These are phyloP conservation scores for Pseudocercospora musae DNA, from an alignment of 2,329 filamentous ascomycete genomes.

Conservation along the genomic window DNA sequence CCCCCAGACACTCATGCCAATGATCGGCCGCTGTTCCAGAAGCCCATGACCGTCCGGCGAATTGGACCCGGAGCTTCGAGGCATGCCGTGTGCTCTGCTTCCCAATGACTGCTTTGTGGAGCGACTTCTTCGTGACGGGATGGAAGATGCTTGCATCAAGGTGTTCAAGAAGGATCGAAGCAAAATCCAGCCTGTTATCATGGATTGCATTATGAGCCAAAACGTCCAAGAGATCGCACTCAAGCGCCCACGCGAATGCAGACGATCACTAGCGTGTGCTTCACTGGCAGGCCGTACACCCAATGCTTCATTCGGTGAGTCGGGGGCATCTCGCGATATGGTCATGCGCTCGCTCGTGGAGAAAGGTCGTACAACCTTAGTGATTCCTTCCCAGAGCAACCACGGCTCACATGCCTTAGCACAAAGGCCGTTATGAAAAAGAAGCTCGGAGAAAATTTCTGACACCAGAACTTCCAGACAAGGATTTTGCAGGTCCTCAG, in stretches of 20 bases:
- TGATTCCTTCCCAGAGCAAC: slow-evolving; percentile 81
- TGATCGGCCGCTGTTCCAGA: slow-evolving; percentile 53
- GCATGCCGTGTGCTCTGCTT: not conserved
- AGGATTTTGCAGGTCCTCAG: slow-evolving; percentile 85
- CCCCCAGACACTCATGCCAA: slow-evolving; percentile 74
- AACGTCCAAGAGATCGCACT: slow-evolving; percentile 18
- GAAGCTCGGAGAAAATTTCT: slow-evolving; percentile 85
- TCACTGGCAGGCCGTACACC: not conserved
- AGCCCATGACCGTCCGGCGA: not conserved
- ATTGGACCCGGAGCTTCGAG: not conserved
- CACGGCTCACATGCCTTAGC: slow-evolving; percentile 81
- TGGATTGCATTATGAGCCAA: slow-evolving; percentile 18
- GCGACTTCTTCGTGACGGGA: slow-evolving; percentile 53
- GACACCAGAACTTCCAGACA: slow-evolving; percentile 79
- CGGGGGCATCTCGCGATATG: not conserved
- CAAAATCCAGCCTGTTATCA: slow-evolving; percentile 42
- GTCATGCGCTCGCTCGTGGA: not conserved
- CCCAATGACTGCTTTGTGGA: slow-evolving; percentile 5
- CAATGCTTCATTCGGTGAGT: not conserved
- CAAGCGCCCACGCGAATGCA: slow-evolving; percentile 15
- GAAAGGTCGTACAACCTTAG: slow-evolving; percentile 59
- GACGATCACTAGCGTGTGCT: not conserved
- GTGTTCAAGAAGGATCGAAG: slow-evolving; percentile 65
- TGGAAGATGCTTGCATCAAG: slow-evolving; percentile 64
- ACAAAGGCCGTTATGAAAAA: slow-evolving; percentile 76